These are phyloP conservation scores for Sindora glabra DNA, from an alignment of 306 rosid genomes.

Conservation along the genomic window DNA sequence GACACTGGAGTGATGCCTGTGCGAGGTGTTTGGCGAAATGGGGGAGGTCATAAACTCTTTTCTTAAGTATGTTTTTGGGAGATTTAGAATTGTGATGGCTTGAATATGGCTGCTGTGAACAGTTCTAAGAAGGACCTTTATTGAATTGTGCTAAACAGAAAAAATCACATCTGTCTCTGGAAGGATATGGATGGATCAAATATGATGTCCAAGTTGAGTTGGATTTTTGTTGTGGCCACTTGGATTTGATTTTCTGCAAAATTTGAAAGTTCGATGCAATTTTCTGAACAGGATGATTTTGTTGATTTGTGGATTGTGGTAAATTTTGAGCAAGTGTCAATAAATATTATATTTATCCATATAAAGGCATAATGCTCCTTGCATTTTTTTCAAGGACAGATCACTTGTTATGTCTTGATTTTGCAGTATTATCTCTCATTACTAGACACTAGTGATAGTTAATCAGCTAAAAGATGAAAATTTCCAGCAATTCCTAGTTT, in stretches of 20 bases:
- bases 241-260: slow-evolving; percentile 6
- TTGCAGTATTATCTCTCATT: too few species aligned
- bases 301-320: too few species aligned
- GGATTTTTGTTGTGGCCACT: slow-evolving; percentile 13
- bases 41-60: slow-evolving; percentile 58
- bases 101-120: background rate
- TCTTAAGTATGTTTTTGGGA: background rate
- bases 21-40: slow-evolving; percentile 80
- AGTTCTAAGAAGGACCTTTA: too few species aligned
- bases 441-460: too few species aligned
- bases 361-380: too few species aligned
- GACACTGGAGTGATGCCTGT: slow-evolving; percentile 54
- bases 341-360: background rate
- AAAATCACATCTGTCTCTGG: slow-evolving; percentile 3
- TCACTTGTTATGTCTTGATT: too few species aligned
- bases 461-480: too few species aligned
- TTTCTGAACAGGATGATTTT: too few species aligned
- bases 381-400: too few species aligned
- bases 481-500: too few species aligned
- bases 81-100: slow-evolving; percentile 4
- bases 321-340: slow-evolving; percentile 16
- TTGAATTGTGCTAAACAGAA: too few species aligned
- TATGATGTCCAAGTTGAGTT: slow-evolving; percentile 7
- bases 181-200: background rate
- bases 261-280: too few species aligned